Evolutionary conservation across 2,329 filamentous ascomycete genomes (phyloP).

Genomic region (Xylariaceae sp.): DNA sequence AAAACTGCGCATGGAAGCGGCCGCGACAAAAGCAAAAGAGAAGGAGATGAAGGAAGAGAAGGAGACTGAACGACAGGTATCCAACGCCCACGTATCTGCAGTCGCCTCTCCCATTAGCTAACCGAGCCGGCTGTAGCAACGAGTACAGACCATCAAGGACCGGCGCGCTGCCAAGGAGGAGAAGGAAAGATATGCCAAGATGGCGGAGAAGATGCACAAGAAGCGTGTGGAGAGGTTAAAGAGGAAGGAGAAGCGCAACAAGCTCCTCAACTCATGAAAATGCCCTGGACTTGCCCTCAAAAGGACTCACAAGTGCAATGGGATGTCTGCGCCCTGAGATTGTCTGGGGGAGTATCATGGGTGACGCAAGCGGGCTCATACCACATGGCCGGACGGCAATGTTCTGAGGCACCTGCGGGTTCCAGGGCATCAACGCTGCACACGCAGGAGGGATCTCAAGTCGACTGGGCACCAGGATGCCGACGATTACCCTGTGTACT

Average conservation of each 20-base stretch:
- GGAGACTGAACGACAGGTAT: slow-evolving; percentile 76
- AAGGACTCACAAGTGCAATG: too few relatives aligned
- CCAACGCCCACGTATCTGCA: not conserved
- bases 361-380: too few relatives aligned
- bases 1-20: slow-evolving; percentile 59
- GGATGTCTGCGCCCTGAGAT: too few relatives aligned
- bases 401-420: too few relatives aligned
- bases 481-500: too few relatives aligned
- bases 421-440: too few relatives aligned
- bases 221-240: slow-evolving; percentile 90
- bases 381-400: too few relatives aligned
- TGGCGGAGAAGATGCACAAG: slow-evolving; percentile 96
- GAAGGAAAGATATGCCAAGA: slow-evolving; percentile 82
- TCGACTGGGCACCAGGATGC: too few relatives aligned
- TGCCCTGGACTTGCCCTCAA: too few relatives aligned
- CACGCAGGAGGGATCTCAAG: too few relatives aligned
- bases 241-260: slow-evolving; percentile 94
- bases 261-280: slow-evolving; percentile 60
- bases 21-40: slow-evolving; percentile 84
- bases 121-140: slow-evolving; percentile 44
- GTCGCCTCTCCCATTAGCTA: slow-evolving; percentile 1
- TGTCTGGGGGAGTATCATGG: too few relatives aligned
- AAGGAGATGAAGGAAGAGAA: slow-evolving; percentile 96
- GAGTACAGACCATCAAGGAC: slow-evolving; percentile 74
- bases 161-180: slow-evolving; percentile 85